These are phyloP conservation scores for Ophiosphaerella korrae DNA, from an alignment of 2,329 filamentous ascomycete species.

Conservation along the genomic window DNA sequence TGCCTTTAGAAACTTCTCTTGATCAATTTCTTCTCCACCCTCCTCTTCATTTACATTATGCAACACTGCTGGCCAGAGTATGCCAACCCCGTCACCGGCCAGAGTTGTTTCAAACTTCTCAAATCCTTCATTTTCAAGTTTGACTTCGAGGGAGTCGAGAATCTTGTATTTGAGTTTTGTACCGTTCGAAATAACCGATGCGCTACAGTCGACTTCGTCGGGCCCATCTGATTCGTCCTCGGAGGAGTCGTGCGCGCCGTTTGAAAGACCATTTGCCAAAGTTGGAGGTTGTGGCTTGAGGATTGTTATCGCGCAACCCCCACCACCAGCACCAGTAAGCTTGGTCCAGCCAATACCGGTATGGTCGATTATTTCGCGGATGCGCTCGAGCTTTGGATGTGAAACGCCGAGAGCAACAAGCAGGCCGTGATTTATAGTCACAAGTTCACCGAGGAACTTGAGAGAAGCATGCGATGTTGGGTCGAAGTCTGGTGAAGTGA, in stretches of 20 bases:
- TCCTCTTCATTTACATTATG: conserved; percentile 82
- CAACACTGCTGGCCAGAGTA: conserved; percentile 89
- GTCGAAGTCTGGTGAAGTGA: conserved; percentile 69
- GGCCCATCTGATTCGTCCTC: conserved; percentile 33
- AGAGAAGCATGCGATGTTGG: conserved; percentile 66
- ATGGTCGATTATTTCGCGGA: conserved; percentile 83
- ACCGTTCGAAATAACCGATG: conserved; percentile 38
- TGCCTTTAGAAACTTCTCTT: conserved; percentile 84
- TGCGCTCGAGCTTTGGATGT: conserved; percentile 87
- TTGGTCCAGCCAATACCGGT: conserved; percentile 95
- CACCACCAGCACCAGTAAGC: conserved; percentile 91
- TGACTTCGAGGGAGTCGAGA: conserved; percentile 66
- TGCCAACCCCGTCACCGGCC: conserved; percentile 90
- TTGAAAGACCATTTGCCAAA: conserved; percentile 53
- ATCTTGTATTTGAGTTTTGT: conserved; percentile 45
- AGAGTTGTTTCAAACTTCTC: conserved; percentile 86
- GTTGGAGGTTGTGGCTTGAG: conserved; percentile 66
- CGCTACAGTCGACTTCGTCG: conserved; percentile 31
- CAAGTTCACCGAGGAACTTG: conserved; percentile 80
- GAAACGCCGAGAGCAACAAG: conserved; percentile 91
- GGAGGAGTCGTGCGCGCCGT: conserved; percentile 24
- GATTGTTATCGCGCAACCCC: conserved; percentile 92
- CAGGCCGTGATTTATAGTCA: conserved; percentile 92
- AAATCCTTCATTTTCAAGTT: conserved; percentile 68
- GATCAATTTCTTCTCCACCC: conserved; percentile 89